Base-by-base conservation (phyloP, 345 rosid species). In the Hibiscus syriacus region DNA sequence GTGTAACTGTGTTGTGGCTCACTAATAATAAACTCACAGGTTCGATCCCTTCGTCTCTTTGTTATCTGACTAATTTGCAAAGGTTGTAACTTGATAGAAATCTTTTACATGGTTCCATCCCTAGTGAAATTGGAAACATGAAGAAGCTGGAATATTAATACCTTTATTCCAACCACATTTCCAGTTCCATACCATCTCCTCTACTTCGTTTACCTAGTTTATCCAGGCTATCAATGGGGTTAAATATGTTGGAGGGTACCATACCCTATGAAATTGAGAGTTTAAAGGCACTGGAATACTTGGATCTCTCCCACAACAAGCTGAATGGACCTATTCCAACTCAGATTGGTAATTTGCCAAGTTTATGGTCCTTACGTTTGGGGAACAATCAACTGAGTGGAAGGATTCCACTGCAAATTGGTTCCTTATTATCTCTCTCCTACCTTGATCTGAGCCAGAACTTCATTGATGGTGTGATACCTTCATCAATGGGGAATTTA, bases 321-420 rank as follows among this genome's bases (percentile, higher is more conserved):
- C 26, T 64, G 22, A 64, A 39, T 45, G 54, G 66, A 38, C 3
- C 66, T 5, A 61, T 61, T 22, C 66, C 66, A 17, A 38, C n/a
- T 38, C 66, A 61, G 2, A 34, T 61, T 38, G 26, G 49, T 19
- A 38, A 61, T 20, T 61, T 45, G 49, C 38, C 29, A 20, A 20
- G 12, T 17, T 36, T 61, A 61, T 0, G 0, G 0, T 1, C 0
- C 1, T 20, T 61, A 26, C 0, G 0, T 32, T 36, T 61, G 48
- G 45, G 16, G 19, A 61, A 20, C 3, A 61, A 61, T 12, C 13
- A 9, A 4, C 38, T 61, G 14, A 13, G 17, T 20, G 66, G 50
- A 39, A 38, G 66, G 29, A 39, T 61, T 12, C 50, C 66, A 2
- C 23, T 3, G 5, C 67, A 39, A 41, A 63, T 63, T 54, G 29